A percentile compares a stretch with the other conserved stretches of the same genome.
phyloP scores from a whole-genome alignment of 2,329 filamentous ascomycete species.

The Clarireedia paspali region DNA sequence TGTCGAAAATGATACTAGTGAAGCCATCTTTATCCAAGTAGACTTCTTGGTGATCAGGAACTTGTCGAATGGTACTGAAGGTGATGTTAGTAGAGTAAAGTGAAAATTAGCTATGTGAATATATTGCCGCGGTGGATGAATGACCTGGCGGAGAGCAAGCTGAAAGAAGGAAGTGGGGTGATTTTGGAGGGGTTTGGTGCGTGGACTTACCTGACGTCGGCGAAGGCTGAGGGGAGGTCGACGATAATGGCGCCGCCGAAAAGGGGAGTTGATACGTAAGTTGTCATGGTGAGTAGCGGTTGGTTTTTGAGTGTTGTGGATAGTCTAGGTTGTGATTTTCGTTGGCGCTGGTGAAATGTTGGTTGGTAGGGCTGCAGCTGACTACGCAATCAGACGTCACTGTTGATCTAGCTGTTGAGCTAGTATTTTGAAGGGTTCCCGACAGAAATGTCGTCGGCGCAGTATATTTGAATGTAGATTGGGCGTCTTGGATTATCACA shows the following conservation, averaged over 20 bases:
- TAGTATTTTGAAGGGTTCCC: background rate
- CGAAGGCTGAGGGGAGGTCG: constrained; percentile 61
- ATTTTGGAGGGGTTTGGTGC: background rate
- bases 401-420: background rate
- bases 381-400: background rate
- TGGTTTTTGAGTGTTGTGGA: background rate
- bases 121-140: too few species aligned
- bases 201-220: constrained; percentile 59
- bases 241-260: constrained; percentile 66
- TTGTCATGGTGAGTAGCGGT: background rate
- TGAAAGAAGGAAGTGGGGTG: background rate
- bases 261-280: constrained; percentile 40
- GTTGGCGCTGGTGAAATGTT: background rate
- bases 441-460: too few species aligned
- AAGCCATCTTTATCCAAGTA: constrained; percentile 79
- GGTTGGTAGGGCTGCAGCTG: constrained; percentile 4
- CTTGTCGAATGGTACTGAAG: constrained; percentile 61
- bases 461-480: too few species aligned
- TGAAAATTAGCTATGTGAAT: too few species aligned
- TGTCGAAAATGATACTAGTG: constrained; percentile 83
- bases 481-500: too few species aligned
- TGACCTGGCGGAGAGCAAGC: too few species aligned
- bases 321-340: background rate
- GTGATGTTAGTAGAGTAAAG: constrained; percentile 12
- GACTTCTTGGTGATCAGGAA: constrained; percentile 86